Conservation (phyloP, 1,139 yeast genomes). For the Taphrina sp. region DNA sequence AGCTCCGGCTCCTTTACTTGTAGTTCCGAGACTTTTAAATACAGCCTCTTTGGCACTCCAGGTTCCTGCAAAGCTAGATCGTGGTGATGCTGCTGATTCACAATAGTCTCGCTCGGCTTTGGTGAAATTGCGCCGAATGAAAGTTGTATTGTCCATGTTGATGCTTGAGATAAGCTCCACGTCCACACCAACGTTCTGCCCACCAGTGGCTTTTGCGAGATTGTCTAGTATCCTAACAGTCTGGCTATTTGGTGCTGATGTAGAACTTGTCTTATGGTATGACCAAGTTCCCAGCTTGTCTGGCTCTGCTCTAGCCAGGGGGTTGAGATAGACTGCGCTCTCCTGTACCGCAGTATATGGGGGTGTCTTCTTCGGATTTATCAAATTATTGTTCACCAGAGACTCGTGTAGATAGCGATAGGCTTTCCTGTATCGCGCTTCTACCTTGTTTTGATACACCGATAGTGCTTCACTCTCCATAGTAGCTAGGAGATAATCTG, state of each 20-base stretch:
- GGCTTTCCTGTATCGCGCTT: slow-evolving; percentile 80
- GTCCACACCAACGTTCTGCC: slow-evolving; percentile 87
- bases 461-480: slow-evolving; percentile 69
- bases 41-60: slow-evolving; percentile 99
- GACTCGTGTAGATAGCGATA: slow-evolving; percentile 97
- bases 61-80: slow-evolving; percentile 92
- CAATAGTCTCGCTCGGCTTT: slow-evolving; percentile 76
- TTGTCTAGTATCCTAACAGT: slow-evolving; percentile 48
- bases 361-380: slow-evolving; percentile 88
- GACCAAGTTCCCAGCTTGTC: slow-evolving; percentile 53
- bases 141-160: slow-evolving; percentile 81
- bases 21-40: slow-evolving; percentile 88
- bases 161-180: slow-evolving; percentile 82
- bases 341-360: slow-evolving; percentile 89
- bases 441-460: slow-evolving; percentile 67
- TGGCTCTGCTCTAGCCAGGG: slow-evolving; percentile 75
- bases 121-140: slow-evolving; percentile 89
- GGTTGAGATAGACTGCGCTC: slow-evolving; percentile 87
- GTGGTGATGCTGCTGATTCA: slow-evolving; percentile 65
- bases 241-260: too few relatives aligned
- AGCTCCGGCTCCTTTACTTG: slow-evolving; percentile 93
- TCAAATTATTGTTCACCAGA: slow-evolving; percentile 83
- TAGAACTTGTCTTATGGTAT: slow-evolving; percentile 46
- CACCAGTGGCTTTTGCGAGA: slow-evolving; percentile 53
- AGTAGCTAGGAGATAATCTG: slow-evolving; percentile 87